Percentiles rank a stretch among this genome's conserved stretches.
Conservation (phyloP, 352 stramenopile species). For the Globisporangium polare region DNA sequence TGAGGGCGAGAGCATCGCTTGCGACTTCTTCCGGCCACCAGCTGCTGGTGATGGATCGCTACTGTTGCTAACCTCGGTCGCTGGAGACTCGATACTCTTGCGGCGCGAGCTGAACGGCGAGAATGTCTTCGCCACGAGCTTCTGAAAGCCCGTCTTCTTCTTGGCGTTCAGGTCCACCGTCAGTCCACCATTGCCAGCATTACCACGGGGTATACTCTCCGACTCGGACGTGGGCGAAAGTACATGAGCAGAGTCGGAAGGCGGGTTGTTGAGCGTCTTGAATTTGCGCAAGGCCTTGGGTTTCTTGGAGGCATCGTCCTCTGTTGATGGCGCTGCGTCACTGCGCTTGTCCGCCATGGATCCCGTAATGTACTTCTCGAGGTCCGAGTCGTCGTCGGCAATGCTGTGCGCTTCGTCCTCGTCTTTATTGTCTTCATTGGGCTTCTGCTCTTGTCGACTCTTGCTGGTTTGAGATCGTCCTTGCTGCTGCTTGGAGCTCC, state of each 20-base stretch:
- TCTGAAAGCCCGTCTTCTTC: conserved; percentile 57
- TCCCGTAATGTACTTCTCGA: conserved; percentile 23
- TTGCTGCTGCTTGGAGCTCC: not conserved
- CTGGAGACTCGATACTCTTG: conserved; percentile 22
- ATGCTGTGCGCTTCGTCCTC: conserved; percentile 7
- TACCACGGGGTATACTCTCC: conserved; percentile 5
- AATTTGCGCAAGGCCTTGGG: conserved; percentile 1
- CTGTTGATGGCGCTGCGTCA: not conserved
- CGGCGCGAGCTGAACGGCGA: conserved; percentile 48
- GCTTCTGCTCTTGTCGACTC: conserved; percentile 8
- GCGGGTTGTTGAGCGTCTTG: conserved; percentile 1
- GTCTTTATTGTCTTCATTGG: conserved; percentile 2
- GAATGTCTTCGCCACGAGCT: conserved; percentile 54
- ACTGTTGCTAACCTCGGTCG: conserved; percentile 3
- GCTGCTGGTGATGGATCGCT: conserved; percentile 1
- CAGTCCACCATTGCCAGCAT: conserved; percentile 5
- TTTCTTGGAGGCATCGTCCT: not conserved
- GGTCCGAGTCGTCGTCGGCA: conserved; percentile 23
- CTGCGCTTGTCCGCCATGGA: conserved; percentile 17
- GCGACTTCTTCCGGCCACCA: not conserved
- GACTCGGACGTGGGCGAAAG: conserved; percentile 16
- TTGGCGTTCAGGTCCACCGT: conserved; percentile 9
- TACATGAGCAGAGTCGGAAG: not conserved
- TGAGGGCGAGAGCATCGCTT: conserved; percentile 2
- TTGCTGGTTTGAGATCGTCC: not conserved